Evolutionary conservation across 352 stramenopile genomes (phyloP).

Genomic region (Pythium utonaiense): DNA sequence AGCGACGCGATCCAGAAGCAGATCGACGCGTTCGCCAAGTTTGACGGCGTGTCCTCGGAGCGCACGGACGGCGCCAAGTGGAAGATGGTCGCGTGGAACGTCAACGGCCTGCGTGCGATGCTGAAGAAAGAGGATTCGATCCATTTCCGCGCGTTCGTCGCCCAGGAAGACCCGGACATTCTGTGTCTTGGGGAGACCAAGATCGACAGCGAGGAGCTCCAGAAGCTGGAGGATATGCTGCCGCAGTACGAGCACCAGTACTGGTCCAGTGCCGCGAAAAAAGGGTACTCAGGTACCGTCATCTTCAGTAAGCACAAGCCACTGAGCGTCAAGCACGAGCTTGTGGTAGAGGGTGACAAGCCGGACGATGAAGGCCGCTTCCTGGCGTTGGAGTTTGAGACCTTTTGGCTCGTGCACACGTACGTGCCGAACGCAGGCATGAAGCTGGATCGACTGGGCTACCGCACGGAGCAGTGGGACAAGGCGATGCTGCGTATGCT

Average conservation of each 20-base stretch:
- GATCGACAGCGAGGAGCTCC: constrained; percentile 66
- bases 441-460: constrained; percentile 70
- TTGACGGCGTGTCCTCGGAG: constrained; percentile 43
- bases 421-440: constrained; percentile 65
- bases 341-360: constrained; percentile 49
- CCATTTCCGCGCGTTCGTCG: constrained; percentile 70
- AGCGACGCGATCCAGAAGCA: constrained; percentile 38
- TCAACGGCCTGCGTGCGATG: constrained; percentile 77
- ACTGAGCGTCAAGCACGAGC: constrained; percentile 62
- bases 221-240: constrained; percentile 70
- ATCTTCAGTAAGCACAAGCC: constrained; percentile 75
- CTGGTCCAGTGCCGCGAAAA: constrained; percentile 74
- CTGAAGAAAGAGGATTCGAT: constrained; percentile 65
- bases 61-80: constrained; percentile 10
- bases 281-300: constrained; percentile 73
- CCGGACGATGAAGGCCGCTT: constrained; percentile 74
- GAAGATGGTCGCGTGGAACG: constrained; percentile 80
- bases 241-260: constrained; percentile 75
- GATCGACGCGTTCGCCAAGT: constrained; percentile 44
- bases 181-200: constrained; percentile 87
- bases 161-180: constrained; percentile 76
- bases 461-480: constrained; percentile 77
- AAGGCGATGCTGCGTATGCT: constrained; percentile 66
- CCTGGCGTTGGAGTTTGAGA: constrained; percentile 66
- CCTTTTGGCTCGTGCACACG: constrained; percentile 84